Percentiles rank a stretch among this genome's conserved stretches.
phyloP scores from a whole-genome alignment of 768 basidiomycete genomes.

The Suillus alpinus region DNA sequence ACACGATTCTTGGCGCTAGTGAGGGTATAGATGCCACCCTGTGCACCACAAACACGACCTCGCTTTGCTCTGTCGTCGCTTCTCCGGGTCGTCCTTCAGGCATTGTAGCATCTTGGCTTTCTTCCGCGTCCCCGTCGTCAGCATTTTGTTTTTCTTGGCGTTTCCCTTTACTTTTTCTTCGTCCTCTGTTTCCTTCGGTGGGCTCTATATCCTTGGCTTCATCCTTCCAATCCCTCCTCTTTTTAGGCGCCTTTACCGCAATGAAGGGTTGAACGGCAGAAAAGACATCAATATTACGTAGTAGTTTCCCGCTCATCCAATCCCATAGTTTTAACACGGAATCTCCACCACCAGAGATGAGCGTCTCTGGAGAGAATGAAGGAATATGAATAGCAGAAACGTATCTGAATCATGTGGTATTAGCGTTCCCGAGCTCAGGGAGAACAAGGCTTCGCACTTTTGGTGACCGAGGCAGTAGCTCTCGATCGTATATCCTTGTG shows the following conservation, averaged over 20 bases:
- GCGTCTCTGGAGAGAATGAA: constrained; percentile 34
- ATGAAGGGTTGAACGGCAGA: constrained; percentile 49
- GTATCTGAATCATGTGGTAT: constrained; percentile 47
- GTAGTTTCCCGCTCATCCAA: constrained; percentile 62
- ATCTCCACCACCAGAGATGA: constrained; percentile 92
- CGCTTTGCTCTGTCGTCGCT: constrained; percentile 20
- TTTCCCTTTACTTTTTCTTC: constrained; percentile 17
- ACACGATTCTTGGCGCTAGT: constrained; percentile 45
- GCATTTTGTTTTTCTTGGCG: constrained; percentile 20
- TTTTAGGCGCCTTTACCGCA: constrained; percentile 29
- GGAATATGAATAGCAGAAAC: constrained; percentile 82
- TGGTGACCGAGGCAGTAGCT: constrained; percentile 82
- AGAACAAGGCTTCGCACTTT: constrained; percentile 48
- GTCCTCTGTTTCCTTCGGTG: constrained; percentile 12
- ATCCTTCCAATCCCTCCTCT: constrained; percentile 27
- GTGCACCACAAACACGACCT: constrained; percentile 51
- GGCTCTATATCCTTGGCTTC: constrained; percentile 22
- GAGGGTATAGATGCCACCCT: constrained; percentile 49
- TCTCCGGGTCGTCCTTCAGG: background rate
- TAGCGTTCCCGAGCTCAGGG: background rate
- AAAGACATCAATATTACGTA: constrained; percentile 51
- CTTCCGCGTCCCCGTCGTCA: constrained; percentile 21
- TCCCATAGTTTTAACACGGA: constrained; percentile 73
- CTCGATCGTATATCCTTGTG: constrained; percentile 82
- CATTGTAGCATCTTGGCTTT: constrained; percentile 11